A percentile compares a stretch with the other conserved stretches of the same genome.
Evolutionary conservation across 257 asterid species (phyloP).

Genomic region (Penstemon newberryi): DNA sequence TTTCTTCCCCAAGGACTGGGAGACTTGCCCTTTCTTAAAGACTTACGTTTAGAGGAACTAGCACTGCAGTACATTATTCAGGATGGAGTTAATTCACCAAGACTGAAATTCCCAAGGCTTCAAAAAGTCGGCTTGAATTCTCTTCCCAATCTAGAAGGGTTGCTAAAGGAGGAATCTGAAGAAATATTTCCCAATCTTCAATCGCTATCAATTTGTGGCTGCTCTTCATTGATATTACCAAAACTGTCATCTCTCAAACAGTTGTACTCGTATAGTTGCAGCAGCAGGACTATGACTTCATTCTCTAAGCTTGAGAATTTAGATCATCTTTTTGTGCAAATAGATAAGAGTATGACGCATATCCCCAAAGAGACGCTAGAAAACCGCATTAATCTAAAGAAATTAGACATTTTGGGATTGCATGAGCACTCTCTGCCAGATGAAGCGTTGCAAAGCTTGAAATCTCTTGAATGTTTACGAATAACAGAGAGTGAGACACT

Average conservation of each 20-base stretch:
- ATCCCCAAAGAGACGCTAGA: conserved; percentile 8
- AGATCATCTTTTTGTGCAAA: neutral
- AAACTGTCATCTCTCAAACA: neutral
- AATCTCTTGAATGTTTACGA: neutral
- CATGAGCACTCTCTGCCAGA: neutral
- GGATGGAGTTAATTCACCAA: neutral
- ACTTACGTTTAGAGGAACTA: neutral
- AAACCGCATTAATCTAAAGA: conserved; percentile 11
- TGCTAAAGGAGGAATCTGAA: neutral
- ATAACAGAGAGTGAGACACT: conserved; percentile 1
- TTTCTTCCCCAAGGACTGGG: conserved; percentile 21
- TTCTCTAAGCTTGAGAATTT: conserved; percentile 14
- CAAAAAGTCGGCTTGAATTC: neutral
- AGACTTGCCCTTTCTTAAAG: conserved; percentile 21
- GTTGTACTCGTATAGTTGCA: neutral
- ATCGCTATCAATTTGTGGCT: neutral
- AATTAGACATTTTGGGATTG: neutral
- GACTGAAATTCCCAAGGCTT: conserved; percentile 7
- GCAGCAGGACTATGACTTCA: neutral
- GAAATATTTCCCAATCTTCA: conserved; percentile 5
- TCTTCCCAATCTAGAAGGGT: conserved; percentile 16
- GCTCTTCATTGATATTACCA: neutral
- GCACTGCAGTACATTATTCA: conserved; percentile 23
- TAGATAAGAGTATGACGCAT: conserved; percentile 6
- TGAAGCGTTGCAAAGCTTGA: conserved; percentile 2